Evolutionary conservation across 2,329 filamentous ascomycete species (phyloP), one percentile per base, ranked within the genome.

Genomic region (Biscogniauxia sp.): DNA sequence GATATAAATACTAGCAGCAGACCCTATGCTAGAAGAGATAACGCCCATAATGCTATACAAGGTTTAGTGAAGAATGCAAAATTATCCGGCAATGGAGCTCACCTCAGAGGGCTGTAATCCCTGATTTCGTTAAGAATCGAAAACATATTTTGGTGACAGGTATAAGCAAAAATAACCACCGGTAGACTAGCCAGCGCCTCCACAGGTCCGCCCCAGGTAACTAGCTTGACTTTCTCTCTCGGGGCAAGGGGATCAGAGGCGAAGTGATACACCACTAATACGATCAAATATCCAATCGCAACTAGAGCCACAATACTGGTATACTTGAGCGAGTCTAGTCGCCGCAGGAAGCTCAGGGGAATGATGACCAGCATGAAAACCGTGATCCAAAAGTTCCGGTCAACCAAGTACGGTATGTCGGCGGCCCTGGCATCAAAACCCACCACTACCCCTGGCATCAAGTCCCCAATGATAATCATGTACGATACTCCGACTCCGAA

Each of bases 71-170:
- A 45, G 5, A 53, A 49, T 28, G 20, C 51, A n/a, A 9, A 11
- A 4, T n/a, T 5, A 19, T 41, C 23, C 25, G 20, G 20, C n/a
- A 37, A 15, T 6, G 23, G 11, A 32, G 57, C 66, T 53, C 70
- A 78, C 77, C 72, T 80, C 19, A 74, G 77, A 20, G 92, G 92
- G 2, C 91, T 91, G 75, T 93, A 92, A 73, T 97, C 88, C 61
- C 86, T 84, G 67, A 99, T 92, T 77, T 99, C 95, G 71, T 99
- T 99, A 52, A 99, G 79, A 66, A 99, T 96, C 11, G 94, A 97
- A 75, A 99, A 99, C 95, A 99, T 99, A 74, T 99, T 99, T 72
- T 99, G 95, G 76, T 99, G 95, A 74, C 95, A 99, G 1, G 95
- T 99, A 75, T 98, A 99, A n/a, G 94, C 95, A 80, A 99, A 99